Percentiles rank a stretch among this genome's conserved stretches.
Evolutionary conservation across 331 rosid genomes (phyloP).

Genomic region (Dryas integrifolia): DNA sequence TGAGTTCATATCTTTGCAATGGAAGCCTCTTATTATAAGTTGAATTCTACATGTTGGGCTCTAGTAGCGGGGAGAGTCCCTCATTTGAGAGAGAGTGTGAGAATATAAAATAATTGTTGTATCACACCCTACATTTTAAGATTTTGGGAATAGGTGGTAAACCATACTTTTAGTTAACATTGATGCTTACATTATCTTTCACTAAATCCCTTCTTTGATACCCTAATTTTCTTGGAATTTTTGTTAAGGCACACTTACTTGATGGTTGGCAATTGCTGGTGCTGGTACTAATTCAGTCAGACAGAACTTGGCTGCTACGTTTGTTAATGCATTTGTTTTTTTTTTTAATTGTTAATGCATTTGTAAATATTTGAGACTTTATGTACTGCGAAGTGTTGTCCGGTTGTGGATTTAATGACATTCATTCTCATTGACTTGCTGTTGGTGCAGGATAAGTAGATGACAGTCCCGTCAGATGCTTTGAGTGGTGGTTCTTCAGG

Average conservation of each 20-base stretch:
- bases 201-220: background rate
- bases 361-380: slow-evolving; percentile 68
- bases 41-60: too few relatives aligned
- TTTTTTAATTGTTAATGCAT: slow-evolving; percentile 64
- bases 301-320: slow-evolving; percentile 91
- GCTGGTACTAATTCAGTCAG: slow-evolving; percentile 96
- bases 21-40: background rate
- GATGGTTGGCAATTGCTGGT: slow-evolving; percentile 89
- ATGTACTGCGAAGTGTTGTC: slow-evolving; percentile 13
- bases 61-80: too few relatives aligned
- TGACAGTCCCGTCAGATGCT: slow-evolving; percentile 76
- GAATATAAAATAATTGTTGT: too few relatives aligned
- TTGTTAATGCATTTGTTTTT: slow-evolving; percentile 81
- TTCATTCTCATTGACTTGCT: slow-evolving; percentile 14
- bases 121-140: too few relatives aligned
- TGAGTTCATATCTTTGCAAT: background rate
- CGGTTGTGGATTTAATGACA: background rate
- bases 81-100: too few relatives aligned
- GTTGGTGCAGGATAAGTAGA: slow-evolving; percentile 77
- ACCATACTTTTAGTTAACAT: too few relatives aligned
- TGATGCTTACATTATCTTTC: too few relatives aligned
- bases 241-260: slow-evolving; percentile 75
- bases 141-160: too few relatives aligned
- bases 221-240: slow-evolving; percentile 15
- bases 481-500: slow-evolving; percentile 72